A percentile compares a stretch with the other conserved stretches of the same genome.
phyloP scores from a whole-genome alignment of 2,329 filamentous ascomycete species.

The Stagonosporopsis cucurbitacearum region DNA sequence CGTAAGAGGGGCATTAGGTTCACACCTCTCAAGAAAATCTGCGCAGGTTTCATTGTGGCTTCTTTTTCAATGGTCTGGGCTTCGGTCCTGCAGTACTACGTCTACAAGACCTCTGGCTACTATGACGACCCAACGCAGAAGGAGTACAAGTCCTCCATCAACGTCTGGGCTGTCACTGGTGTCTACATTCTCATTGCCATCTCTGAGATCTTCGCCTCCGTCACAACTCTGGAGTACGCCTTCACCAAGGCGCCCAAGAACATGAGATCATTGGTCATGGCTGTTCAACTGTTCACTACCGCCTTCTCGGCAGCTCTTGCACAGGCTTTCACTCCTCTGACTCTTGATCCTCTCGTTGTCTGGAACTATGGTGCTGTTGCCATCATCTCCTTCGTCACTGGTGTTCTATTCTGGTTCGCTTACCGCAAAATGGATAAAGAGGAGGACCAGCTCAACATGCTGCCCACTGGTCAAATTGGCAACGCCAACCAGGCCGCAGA shows the following conservation, averaged over 20 bases:
- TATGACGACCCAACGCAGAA: slow-evolving; percentile 46
- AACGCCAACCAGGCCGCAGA: slow-evolving; percentile 37
- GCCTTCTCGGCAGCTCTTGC: slow-evolving; percentile 43
- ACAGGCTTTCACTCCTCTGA: slow-evolving; percentile 39
- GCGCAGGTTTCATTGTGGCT: slow-evolving; percentile 71
- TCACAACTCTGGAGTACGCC: slow-evolving; percentile 74
- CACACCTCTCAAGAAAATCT: slow-evolving; percentile 78
- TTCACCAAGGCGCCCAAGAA: slow-evolving; percentile 74
- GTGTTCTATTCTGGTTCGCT: slow-evolving; percentile 40
- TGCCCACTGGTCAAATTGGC: slow-evolving; percentile 47
- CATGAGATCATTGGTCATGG: slow-evolving; percentile 59
- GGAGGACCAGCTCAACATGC: slow-evolving; percentile 48
- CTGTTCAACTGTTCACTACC: slow-evolving; percentile 46
- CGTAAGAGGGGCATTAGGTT: slow-evolving; percentile 69
- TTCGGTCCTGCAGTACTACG: slow-evolving; percentile 63
- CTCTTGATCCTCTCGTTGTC: slow-evolving; percentile 36
- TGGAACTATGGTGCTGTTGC: slow-evolving; percentile 48
- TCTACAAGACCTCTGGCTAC: slow-evolving; percentile 62
- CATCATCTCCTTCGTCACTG: slow-evolving; percentile 45
- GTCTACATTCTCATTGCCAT: slow-evolving; percentile 63
- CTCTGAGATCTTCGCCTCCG: slow-evolving; percentile 68
- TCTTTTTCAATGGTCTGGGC: slow-evolving; percentile 66
- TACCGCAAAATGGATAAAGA: slow-evolving; percentile 44
- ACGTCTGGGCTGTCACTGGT: slow-evolving; percentile 62
- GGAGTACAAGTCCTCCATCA: slow-evolving; percentile 54